Evolutionary conservation across 768 basidiomycete species (phyloP).

Genomic region (Serendipita vermifera): DNA sequence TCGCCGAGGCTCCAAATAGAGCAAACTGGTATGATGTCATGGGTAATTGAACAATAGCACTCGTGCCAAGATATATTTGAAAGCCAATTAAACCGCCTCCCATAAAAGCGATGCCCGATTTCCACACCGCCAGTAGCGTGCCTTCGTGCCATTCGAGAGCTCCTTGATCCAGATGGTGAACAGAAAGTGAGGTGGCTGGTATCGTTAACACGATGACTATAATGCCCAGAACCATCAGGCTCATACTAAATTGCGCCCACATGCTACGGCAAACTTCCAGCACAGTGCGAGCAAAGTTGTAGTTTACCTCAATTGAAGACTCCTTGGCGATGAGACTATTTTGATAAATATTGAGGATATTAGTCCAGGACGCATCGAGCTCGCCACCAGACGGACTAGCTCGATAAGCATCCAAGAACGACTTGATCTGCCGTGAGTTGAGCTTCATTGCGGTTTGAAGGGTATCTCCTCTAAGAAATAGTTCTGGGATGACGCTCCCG

Average conservation of each 20-base stretch:
- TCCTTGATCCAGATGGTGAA: constrained; percentile 30
- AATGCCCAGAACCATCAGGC: constrained; percentile 65
- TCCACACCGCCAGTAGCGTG: constrained; percentile 22
- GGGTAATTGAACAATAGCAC: constrained; percentile 14
- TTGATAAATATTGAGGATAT: constrained; percentile 28
- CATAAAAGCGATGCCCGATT: constrained; percentile 1
- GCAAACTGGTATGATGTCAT: background rate
- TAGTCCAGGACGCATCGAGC: constrained; percentile 50
- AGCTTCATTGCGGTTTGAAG: constrained; percentile 50
- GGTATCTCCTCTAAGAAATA: constrained; percentile 49
- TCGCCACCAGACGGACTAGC: constrained; percentile 56
- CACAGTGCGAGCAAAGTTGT: constrained; percentile 46
- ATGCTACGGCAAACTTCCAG: constrained; percentile 63
- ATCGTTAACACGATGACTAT: constrained; percentile 44
- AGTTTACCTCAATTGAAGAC: constrained; percentile 6
- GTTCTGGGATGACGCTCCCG: constrained; percentile 79
- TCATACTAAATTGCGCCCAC: constrained; percentile 89
- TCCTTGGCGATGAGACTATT: background rate
- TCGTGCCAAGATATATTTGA: constrained; percentile 12
- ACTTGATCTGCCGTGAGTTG: constrained; percentile 63
- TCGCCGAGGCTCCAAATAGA: background rate
- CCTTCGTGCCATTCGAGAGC: constrained; percentile 29
- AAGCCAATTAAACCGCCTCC: constrained; percentile 14
- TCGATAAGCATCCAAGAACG: constrained; percentile 68
- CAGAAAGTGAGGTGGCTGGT: constrained; percentile 44